phyloP scores from a whole-genome alignment of 75 land plant genomes.

The Gnetum montanum region DNA sequence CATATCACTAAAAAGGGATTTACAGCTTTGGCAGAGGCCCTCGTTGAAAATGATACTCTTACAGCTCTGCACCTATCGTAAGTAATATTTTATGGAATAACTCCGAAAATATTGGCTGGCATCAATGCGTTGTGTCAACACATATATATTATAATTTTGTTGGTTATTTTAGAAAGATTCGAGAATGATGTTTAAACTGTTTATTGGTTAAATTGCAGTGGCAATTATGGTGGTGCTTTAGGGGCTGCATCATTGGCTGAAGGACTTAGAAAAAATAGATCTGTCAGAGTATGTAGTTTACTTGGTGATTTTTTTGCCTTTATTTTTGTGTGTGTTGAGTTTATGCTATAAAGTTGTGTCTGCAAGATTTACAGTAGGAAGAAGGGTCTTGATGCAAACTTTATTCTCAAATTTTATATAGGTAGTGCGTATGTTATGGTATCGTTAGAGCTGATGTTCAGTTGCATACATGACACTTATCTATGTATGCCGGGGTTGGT shows the following conservation, averaged over 20 bases:
- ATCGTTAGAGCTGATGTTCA: too few relatives aligned
- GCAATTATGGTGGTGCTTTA: conserved; percentile 98
- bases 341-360: not conserved
- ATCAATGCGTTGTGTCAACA: too few relatives aligned
- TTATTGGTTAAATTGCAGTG: conserved; percentile 36
- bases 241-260: conserved; percentile 91
- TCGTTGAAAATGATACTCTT: conserved; percentile 65
- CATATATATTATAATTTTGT: not conserved
- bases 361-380: not conserved
- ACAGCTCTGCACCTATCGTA: conserved; percentile 73
- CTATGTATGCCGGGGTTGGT: too few relatives aligned
- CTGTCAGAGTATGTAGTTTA: conserved; percentile 51
- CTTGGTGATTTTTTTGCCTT: not conserved
- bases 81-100: conserved; percentile 17
- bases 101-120: too few relatives aligned
- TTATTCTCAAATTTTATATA: too few relatives aligned
- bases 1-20: conserved; percentile 97
- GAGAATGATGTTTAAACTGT: not conserved
- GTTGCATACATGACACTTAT: too few relatives aligned
- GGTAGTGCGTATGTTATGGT: too few relatives aligned
- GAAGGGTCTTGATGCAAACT: too few relatives aligned
- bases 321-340: not conserved
- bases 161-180: not conserved
- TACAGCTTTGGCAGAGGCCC: conserved; percentile 78
- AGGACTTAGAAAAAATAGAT: conserved; percentile 83